Conservation (phyloP, 2,329 filamentous ascomycete species). For the Fusarium brevicatenulatum region DNA sequence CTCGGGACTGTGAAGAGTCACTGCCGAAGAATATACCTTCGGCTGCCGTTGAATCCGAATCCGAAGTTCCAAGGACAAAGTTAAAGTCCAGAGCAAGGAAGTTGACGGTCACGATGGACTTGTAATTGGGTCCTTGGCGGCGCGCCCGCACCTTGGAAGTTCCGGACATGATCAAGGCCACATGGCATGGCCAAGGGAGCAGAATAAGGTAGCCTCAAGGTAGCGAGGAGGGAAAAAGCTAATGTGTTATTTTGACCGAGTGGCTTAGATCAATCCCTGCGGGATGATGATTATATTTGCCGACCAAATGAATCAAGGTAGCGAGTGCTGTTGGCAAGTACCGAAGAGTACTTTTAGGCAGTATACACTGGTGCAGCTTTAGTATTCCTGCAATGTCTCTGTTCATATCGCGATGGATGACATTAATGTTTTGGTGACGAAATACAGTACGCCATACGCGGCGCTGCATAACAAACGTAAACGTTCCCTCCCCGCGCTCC, state of each 20-base stretch:
- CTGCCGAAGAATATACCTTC: neutral
- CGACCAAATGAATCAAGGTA: too few relatives aligned
- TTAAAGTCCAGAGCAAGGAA: slow-evolving; percentile 8
- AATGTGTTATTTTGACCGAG: too few relatives aligned
- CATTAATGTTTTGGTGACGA: slow-evolving; percentile 20
- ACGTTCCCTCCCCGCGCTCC: slow-evolving; percentile 1
- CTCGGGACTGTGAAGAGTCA: slow-evolving; percentile 2
- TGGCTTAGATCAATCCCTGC: too few relatives aligned
- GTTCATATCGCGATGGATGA: neutral
- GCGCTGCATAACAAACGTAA: neutral
- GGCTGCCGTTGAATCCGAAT: slow-evolving; percentile 1
- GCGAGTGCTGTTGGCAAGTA: neutral
- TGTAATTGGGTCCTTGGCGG: neutral
- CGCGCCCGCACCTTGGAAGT: slow-evolving; percentile 10
- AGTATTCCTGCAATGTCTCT: neutral
- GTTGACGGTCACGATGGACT: neutral
- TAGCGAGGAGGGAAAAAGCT: too few relatives aligned
- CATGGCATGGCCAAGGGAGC: neutral
- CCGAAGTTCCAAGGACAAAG: slow-evolving; percentile 1
- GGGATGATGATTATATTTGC: too few relatives aligned
- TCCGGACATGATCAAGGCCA: neutral
- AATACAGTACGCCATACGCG: neutral
- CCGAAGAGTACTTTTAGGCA: neutral
- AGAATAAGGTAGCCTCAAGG: slow-evolving; percentile 1
- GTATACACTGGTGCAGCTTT: slow-evolving; percentile 2